Conservation (phyloP, 2,329 filamentous ascomycete species). For the Beauveria caledonica region DNA sequence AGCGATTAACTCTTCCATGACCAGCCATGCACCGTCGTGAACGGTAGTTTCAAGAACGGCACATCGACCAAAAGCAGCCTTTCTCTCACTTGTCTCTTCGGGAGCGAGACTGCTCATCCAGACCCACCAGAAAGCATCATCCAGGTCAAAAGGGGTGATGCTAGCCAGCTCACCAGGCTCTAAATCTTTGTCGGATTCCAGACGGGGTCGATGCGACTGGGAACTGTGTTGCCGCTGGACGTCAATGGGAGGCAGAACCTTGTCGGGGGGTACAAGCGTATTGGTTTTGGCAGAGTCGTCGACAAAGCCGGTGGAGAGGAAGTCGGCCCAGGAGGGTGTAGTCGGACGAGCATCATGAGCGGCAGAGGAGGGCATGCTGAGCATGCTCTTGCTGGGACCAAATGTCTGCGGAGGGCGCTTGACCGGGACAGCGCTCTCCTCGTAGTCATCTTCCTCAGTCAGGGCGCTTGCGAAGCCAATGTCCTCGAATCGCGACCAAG, state of each 20-base stretch:
- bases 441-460: slow-evolving; percentile 62
- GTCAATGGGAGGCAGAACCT: slow-evolving; percentile 79
- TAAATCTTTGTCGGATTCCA: slow-evolving; percentile 60
- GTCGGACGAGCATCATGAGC: slow-evolving; percentile 71
- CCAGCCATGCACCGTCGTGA: slow-evolving; percentile 73
- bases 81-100: slow-evolving; percentile 78
- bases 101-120: slow-evolving; percentile 96
- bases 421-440: slow-evolving; percentile 38
- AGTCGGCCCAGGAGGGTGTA: slow-evolving; percentile 97
- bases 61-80: slow-evolving; percentile 89
- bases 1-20: slow-evolving; percentile 94
- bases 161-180: slow-evolving; percentile 93
- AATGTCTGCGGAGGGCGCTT: slow-evolving; percentile 25
- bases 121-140: slow-evolving; percentile 99
- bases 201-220: slow-evolving; percentile 68
- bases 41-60: slow-evolving; percentile 87
- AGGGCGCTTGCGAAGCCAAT: slow-evolving; percentile 76
- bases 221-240: slow-evolving; percentile 73
- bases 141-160: slow-evolving; percentile 75
- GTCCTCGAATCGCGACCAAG: slow-evolving; percentile 95
- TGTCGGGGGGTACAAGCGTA: slow-evolving; percentile 80
- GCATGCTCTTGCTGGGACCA: slow-evolving; percentile 7
- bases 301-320: slow-evolving; percentile 85
- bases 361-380: slow-evolving; percentile 51
- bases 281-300: slow-evolving; percentile 62